A percentile compares a stretch with the other conserved stretches of the same genome.
Conservation (phyloP, 306 rosid genomes). For the Styphnolobium japonicum region DNA sequence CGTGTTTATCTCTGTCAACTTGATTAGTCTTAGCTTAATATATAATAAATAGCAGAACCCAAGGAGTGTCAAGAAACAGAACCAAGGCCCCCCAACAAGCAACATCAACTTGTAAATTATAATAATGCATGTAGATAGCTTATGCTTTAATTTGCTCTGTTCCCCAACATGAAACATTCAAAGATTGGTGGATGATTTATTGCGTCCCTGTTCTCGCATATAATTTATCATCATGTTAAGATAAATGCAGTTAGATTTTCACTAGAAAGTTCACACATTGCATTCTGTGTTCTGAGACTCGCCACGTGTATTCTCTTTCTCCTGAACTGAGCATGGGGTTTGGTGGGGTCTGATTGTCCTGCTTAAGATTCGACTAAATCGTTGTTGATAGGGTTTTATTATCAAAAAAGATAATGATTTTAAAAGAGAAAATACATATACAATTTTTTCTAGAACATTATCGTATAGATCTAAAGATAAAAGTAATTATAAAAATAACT, state of each 20-base stretch:
- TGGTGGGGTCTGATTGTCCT: not conserved
- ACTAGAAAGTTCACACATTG: not conserved
- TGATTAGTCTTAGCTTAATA: not conserved
- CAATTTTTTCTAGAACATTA: too few species aligned
- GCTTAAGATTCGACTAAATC: not conserved
- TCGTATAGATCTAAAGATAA: too few species aligned
- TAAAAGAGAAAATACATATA: too few species aligned
- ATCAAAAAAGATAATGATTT: too few species aligned
- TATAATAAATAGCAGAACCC: not conserved
- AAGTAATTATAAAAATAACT: too few species aligned
- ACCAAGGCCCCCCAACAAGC: not conserved
- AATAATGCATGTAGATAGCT: not conserved
- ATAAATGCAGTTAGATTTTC: too few species aligned
- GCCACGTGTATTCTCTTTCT: not conserved
- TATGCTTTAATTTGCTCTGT: not conserved
- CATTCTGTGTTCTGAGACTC: not conserved
- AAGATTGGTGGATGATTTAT: not conserved
- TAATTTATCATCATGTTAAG: too few species aligned
- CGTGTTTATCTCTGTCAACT: not conserved
- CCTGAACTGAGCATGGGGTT: too few species aligned
- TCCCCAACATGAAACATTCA: not conserved
- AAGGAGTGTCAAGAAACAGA: not conserved
- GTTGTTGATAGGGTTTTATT: not conserved
- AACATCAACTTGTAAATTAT: not conserved
- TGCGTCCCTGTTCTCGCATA: not conserved